These are phyloP conservation scores for Dalechampia spathulata DNA, from an alignment of 441 rosid species.

Conservation along the genomic window DNA sequence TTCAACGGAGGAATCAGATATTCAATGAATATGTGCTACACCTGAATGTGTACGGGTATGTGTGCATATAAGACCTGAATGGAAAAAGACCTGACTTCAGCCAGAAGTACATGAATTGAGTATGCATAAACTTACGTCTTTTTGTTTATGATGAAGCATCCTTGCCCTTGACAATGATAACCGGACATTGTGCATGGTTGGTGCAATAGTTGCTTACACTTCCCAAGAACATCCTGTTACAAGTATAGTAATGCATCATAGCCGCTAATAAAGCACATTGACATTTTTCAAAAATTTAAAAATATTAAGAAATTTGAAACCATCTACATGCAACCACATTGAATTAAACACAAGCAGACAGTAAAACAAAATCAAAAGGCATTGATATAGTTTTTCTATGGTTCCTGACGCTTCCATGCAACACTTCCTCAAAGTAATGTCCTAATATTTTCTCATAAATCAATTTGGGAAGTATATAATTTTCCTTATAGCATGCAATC, in stretches of 20 bases:
- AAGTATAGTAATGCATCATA: background rate
- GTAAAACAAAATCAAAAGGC: background rate
- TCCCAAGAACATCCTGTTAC: slow-evolving; percentile 85
- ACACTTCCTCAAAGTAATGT: background rate
- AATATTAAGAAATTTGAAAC: background rate
- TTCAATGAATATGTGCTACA: too few relatives aligned
- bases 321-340: background rate
- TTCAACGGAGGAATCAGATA: too few relatives aligned
- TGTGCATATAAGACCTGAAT: too few relatives aligned
- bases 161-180: slow-evolving; percentile 57
- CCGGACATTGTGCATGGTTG: slow-evolving; percentile 75
- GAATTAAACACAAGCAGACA: background rate
- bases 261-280: slow-evolving; percentile 4
- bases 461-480: background rate
- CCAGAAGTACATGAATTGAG: too few relatives aligned
- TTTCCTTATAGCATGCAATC: background rate
- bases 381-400: too few relatives aligned
- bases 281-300: background rate
- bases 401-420: background rate
- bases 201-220: slow-evolving; percentile 93
- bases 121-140: slow-evolving; percentile 16
- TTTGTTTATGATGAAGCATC: slow-evolving; percentile 27
- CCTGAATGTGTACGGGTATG: too few relatives aligned
- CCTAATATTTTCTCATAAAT: background rate
- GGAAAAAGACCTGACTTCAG: too few relatives aligned